Percentiles rank a stretch among this genome's conserved stretches.
Conservation (phyloP, 371 early-diverging fungal genomes). For the Haplosporangium sp. region DNA sequence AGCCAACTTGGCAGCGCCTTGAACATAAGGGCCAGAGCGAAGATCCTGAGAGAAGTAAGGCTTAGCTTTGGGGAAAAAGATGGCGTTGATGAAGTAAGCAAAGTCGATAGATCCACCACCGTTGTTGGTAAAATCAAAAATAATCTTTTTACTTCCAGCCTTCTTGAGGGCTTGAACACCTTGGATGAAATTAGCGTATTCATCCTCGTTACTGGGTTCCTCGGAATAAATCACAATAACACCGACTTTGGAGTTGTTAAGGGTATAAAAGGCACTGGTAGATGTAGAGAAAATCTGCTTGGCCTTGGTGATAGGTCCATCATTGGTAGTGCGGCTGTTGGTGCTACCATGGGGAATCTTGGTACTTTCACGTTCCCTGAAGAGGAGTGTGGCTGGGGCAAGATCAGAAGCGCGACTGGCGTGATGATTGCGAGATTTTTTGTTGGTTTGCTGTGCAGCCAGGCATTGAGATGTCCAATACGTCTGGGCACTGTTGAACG, state of each 20-base stretch:
- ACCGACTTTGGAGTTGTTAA: slow-evolving; percentile 30
- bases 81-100: slow-evolving; percentile 43
- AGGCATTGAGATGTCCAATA: slow-evolving; percentile 42
- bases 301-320: slow-evolving; percentile 30
- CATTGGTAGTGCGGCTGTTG: slow-evolving; percentile 22
- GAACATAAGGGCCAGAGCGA: slow-evolving; percentile 16
- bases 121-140: slow-evolving; percentile 55
- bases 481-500: slow-evolving; percentile 36
- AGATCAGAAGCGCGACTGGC: background rate
- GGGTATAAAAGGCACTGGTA: slow-evolving; percentile 40
- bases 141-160: slow-evolving; percentile 47
- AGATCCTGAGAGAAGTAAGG: slow-evolving; percentile 52
- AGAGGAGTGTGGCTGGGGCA: slow-evolving; percentile 30
- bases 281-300: slow-evolving; percentile 24
- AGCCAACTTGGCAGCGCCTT: slow-evolving; percentile 31
- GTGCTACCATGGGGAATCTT: slow-evolving; percentile 15
- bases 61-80: slow-evolving; percentile 42
- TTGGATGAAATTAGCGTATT: slow-evolving; percentile 38
- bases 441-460: slow-evolving; percentile 3
- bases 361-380: slow-evolving; percentile 44
- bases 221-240: slow-evolving; percentile 51
- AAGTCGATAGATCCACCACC: slow-evolving; percentile 54
- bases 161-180: slow-evolving; percentile 33
- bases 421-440: background rate
- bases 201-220: slow-evolving; percentile 28